Base-by-base conservation (phyloP, 2,329 filamentous ascomycete species). In the Sporothrix globosa region DNA sequence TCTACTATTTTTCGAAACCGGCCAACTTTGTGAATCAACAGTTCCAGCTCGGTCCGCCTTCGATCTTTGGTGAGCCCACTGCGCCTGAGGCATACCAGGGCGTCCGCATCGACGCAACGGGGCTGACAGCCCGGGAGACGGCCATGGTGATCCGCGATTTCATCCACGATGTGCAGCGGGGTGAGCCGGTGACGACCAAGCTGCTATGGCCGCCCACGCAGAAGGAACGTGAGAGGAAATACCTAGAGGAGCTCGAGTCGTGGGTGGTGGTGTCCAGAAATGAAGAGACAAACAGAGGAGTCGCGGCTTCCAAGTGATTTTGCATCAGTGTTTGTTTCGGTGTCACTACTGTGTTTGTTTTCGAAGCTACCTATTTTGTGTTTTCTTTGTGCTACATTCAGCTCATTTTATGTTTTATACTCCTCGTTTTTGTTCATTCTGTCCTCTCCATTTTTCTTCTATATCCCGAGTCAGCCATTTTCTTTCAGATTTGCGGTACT, bases 161-260 rank as follows among this genome's bases (percentile, higher is more conserved):
- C 24, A 13, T 70, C 24, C 52, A 67, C 19, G 67, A 71, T n/a
- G 67, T 70, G 27, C 19, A 69, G 63, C 10, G 46, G 6, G 70
- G 70, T 6, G n/a, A 68, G 39, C n/a, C 48, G 11, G 7, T 4
- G n/a, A 17, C 11, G 6, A 63, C 39, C 2, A 24, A 10, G 13
- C 14, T 24, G 2, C 41, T 24, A 3, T 63, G 39, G 39, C 39
- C 58, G 11, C 2, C 58, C n/a, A 63, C 58, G 13, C 21, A 24
- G 4, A 41, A 44, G 39, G 58, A 63, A 13, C 39, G 34, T 9
- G 34, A 48, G 7, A 19, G 6, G 48, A n/a, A 50, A 21, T 10
- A 50, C 17, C 19, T 9, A 4, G 19, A 50, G n/a, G 48, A 50
- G 9, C 17, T 6, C 5, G 48, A 50, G 19, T 7, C 19, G 17